Percentiles rank a stretch among this genome's conserved stretches.
Evolutionary conservation across 2,329 filamentous ascomycete genomes (phyloP).

Genomic region (Curvularia sp.): DNA sequence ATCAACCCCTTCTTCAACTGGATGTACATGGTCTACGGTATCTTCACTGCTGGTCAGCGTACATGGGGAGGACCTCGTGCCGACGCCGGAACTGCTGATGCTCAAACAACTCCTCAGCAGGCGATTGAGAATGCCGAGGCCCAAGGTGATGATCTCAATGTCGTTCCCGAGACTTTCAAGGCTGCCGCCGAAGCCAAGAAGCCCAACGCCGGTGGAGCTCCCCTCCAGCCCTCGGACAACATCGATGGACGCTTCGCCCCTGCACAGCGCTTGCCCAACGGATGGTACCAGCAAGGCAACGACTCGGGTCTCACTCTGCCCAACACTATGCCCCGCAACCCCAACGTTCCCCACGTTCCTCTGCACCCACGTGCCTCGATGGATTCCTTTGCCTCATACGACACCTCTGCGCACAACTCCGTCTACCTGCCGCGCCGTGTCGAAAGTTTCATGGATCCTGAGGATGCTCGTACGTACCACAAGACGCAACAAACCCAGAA

Average conservation of each 20-base stretch:
- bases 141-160: slow-evolving; percentile 84
- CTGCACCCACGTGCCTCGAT: slow-evolving; percentile 68
- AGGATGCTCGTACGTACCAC: slow-evolving; percentile 76
- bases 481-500: slow-evolving; percentile 64
- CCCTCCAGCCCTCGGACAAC: slow-evolving; percentile 74
- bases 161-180: slow-evolving; percentile 85
- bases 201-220: slow-evolving; percentile 59
- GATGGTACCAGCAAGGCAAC: slow-evolving; percentile 73
- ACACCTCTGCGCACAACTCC: slow-evolving; percentile 63
- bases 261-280: slow-evolving; percentile 70
- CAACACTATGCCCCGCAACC: slow-evolving; percentile 55
- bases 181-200: slow-evolving; percentile 60
- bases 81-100: slow-evolving; percentile 82
- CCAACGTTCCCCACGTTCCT: slow-evolving; percentile 54
- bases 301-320: slow-evolving; percentile 69
- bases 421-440: slow-evolving; percentile 72
- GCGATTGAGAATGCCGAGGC: slow-evolving; percentile 83
- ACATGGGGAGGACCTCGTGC: slow-evolving; percentile 96
- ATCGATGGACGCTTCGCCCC: slow-evolving; percentile 81
- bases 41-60: slow-evolving; percentile 90
- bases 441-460: slow-evolving; percentile 78
- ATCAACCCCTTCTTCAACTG: slow-evolving; percentile 98
- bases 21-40: slow-evolving; percentile 97
- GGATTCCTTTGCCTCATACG: slow-evolving; percentile 67
- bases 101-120: slow-evolving; percentile 76